These are phyloP conservation scores for Globisporangium emineosum DNA, from an alignment of 352 stramenopile species.

Conservation along the genomic window DNA sequence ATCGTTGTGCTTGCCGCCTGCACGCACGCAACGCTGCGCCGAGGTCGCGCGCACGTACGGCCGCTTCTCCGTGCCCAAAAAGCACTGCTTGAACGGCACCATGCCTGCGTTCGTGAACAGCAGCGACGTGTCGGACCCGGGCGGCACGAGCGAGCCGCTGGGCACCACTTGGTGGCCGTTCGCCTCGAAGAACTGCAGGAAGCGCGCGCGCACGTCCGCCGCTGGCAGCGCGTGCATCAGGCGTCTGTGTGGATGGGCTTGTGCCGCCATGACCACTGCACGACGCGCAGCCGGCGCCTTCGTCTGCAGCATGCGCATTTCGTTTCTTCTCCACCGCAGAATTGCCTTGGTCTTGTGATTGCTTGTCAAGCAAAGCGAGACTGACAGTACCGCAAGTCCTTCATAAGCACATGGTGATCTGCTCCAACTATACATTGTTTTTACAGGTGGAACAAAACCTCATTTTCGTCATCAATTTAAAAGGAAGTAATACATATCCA, in stretches of 20 bases:
- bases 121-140: slow-evolving; percentile 91
- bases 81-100: slow-evolving; percentile 94
- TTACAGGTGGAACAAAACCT: background rate
- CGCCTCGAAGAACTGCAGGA: slow-evolving; percentile 69
- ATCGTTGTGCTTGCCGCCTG: slow-evolving; percentile 98
- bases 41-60: slow-evolving; percentile 90
- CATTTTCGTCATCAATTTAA: background rate
- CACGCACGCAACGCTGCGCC: slow-evolving; percentile 96
- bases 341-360: slow-evolving; percentile 2
- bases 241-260: slow-evolving; percentile 11
- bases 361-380: background rate
- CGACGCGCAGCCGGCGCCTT: background rate
- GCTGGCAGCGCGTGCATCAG: slow-evolving; percentile 40
- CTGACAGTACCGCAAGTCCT: background rate
- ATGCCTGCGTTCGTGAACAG: slow-evolving; percentile 98
- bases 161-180: slow-evolving; percentile 60
- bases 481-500: background rate
- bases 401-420: background rate
- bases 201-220: slow-evolving; percentile 42
- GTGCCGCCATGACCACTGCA: background rate
- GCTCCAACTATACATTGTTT: background rate
- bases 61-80: slow-evolving; percentile 81
- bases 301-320: slow-evolving; percentile 4
- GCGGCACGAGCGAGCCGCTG: slow-evolving; percentile 63
- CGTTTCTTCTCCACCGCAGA: background rate